Base-by-base conservation (phyloP, 2,329 filamentous ascomycete genomes). In the Aspergillus sclerotialis region DNA sequence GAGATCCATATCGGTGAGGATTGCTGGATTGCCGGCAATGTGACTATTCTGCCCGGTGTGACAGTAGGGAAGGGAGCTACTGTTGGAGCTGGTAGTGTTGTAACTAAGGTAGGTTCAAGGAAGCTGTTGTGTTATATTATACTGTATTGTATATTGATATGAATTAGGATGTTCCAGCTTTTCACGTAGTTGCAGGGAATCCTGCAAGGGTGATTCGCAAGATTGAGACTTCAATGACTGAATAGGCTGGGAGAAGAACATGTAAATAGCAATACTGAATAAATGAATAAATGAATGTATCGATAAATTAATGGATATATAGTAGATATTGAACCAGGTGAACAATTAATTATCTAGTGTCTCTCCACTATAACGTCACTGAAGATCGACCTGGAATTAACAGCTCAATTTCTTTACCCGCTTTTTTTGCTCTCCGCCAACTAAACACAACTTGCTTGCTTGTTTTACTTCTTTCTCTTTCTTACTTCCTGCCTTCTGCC, bases 1-100 rank as follows among this genome's bases (percentile, higher is more conserved):
- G 75, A 82, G 7, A 84, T 94, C 41, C 72, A 68, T 21, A 78
- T 94, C 34, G 85, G 81, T 0, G 80, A 87, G 44, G 87, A 94
- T 63, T 84, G 84, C 61, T 87, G 84, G 84, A 61, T 90, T 18
- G 84, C 80, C 1, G 83, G 83, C 0, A 81, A 80, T 50, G 78
- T 78, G 4, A 76, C 70, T 14, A 75, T 94, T 12, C 64, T 89
- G 28, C 78, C 84, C 0, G 87, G 87, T 0, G 78, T 94, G 15
- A 89, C 74, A 1, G 82, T 94, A 44, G 87, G 88, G 0, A 70
- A 73, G 35, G 86, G 87, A 0, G 71, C 68, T 4, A 84, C 80
- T 0, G 72, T 94, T 40, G 88, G 85, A 1, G 87, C 88, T 2
- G 85, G 82, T 1, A 86, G 81, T 54, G 84, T 93, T 4, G 86